Conservation (phyloP, 768 basidiomycete genomes). For the Pleurotus eryngii region DNA sequence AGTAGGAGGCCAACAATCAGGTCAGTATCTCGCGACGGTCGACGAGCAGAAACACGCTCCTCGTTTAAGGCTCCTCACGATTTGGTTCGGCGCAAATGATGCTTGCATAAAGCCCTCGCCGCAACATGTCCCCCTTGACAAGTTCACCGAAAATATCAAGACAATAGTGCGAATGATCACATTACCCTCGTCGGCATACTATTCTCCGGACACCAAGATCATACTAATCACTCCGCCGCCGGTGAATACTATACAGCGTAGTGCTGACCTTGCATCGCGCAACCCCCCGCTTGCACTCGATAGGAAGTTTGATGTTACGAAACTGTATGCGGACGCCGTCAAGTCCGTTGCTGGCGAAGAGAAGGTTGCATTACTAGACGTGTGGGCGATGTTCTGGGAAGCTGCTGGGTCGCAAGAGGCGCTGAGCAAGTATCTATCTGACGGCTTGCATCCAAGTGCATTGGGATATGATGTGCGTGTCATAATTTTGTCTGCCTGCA, state of each 20-base stretch:
- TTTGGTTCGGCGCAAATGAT: constrained; percentile 94
- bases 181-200: constrained; percentile 56
- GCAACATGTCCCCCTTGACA: constrained; percentile 74
- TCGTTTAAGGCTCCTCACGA: constrained; percentile 66
- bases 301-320: constrained; percentile 60
- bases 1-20: not conserved
- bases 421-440: constrained; percentile 52
- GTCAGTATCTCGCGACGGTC: constrained; percentile 57
- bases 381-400: constrained; percentile 74
- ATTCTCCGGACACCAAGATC: constrained; percentile 71
- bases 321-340: constrained; percentile 68
- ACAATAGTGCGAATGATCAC: constrained; percentile 61
- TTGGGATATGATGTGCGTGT: constrained; percentile 66
- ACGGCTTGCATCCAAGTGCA: constrained; percentile 81
- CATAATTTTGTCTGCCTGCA: not conserved
- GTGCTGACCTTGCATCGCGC: constrained; percentile 44
- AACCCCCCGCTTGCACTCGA: constrained; percentile 52
- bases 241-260: constrained; percentile 60
- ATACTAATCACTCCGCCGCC: constrained; percentile 87
- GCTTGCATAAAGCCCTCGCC: constrained; percentile 58
- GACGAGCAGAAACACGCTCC: constrained; percentile 46
- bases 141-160: constrained; percentile 62
- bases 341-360: constrained; percentile 53
- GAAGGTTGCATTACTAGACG: constrained; percentile 63
- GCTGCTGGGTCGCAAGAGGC: constrained; percentile 62